Conservation (phyloP, 2,329 filamentous ascomycete species). For the Botrytis aclada region DNA sequence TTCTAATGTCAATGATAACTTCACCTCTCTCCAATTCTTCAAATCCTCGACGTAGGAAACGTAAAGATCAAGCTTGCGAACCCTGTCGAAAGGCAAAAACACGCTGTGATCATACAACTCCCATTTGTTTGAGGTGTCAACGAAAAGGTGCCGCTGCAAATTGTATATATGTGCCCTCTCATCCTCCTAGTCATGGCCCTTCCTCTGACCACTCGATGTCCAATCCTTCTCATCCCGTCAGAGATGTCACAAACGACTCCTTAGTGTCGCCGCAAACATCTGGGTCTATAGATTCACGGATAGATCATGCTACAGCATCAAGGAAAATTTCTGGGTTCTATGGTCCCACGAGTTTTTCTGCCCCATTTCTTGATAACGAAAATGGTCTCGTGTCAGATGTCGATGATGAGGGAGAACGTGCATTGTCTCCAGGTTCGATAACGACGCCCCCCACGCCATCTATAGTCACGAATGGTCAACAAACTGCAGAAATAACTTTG, state of each 20-base stretch:
- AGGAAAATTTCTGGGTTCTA: neutral
- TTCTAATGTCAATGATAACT: neutral
- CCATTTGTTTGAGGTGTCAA: slow-evolving; percentile 8
- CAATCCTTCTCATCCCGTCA: neutral
- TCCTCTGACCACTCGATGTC: neutral
- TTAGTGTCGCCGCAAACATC: neutral
- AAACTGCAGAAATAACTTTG: neutral
- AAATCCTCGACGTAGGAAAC: slow-evolving; percentile 2
- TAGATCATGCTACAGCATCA: neutral
- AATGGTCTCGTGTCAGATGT: neutral
- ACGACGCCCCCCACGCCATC: neutral
- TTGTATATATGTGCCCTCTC: neutral
- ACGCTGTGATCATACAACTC: slow-evolving; percentile 2
- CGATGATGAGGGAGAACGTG: neutral
- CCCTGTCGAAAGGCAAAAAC: slow-evolving; percentile 3
- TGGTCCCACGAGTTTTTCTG: slow-evolving; percentile 9
- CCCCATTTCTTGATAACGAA: neutral
- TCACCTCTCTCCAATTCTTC: neutral
- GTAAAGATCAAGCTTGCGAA: slow-evolving; percentile 11
- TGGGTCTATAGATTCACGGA: neutral
- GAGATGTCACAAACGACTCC: neutral
- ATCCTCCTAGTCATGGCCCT: neutral
- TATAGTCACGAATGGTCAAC: neutral
- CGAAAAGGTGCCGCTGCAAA: slow-evolving; percentile 1
- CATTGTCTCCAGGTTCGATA: neutral